These are phyloP conservation scores for Monosporascus sp. DNA, from an alignment of 2,329 filamentous ascomycete genomes.

Conservation along the genomic window DNA sequence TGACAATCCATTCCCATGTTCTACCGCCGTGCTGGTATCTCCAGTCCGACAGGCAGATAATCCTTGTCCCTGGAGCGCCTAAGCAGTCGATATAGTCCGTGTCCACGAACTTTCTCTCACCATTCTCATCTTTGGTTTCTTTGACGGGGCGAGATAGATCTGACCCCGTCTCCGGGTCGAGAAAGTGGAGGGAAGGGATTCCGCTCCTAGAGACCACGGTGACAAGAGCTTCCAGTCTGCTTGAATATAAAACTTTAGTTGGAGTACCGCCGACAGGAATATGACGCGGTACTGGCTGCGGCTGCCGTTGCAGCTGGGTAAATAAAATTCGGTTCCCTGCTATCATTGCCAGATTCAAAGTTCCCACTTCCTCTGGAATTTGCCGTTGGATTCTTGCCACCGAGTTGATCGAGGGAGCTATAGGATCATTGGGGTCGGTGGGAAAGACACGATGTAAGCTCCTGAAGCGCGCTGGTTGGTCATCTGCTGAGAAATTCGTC, in stretches of 20 bases:
- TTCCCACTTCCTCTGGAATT: slow-evolving; percentile 32
- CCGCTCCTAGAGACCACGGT: slow-evolving; percentile 42
- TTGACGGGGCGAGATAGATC: slow-evolving; percentile 41
- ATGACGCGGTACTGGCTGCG: slow-evolving; percentile 26
- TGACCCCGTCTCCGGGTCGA: slow-evolving; percentile 49
- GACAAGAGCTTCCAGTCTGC: slow-evolving; percentile 45
- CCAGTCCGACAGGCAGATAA: slow-evolving; percentile 62
- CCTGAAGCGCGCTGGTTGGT: slow-evolving; percentile 25
- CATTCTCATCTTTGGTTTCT: slow-evolving; percentile 17
- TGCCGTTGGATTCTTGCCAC: slow-evolving; percentile 36
- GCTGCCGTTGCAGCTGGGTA: slow-evolving; percentile 39
- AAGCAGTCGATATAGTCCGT: slow-evolving; percentile 50
- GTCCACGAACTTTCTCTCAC: slow-evolving; percentile 22
- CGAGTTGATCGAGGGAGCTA: slow-evolving; percentile 43
- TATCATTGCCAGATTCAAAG: slow-evolving; percentile 43
- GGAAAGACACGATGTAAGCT: slow-evolving; percentile 44
- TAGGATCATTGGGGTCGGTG: slow-evolving; percentile 42
- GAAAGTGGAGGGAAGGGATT: slow-evolving; percentile 46
- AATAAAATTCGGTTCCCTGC: slow-evolving; percentile 46
- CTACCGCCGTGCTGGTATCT: slow-evolving; percentile 49
- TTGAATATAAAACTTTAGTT: slow-evolving; percentile 49
- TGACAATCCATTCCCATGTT: slow-evolving; percentile 57
- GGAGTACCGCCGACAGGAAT: slow-evolving; percentile 36
- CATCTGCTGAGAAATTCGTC: slow-evolving; percentile 7
- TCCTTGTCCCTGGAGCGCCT: slow-evolving; percentile 49